Conservation (phyloP, 2,329 filamentous ascomycete species). For the Xylariaceae sp. region DNA sequence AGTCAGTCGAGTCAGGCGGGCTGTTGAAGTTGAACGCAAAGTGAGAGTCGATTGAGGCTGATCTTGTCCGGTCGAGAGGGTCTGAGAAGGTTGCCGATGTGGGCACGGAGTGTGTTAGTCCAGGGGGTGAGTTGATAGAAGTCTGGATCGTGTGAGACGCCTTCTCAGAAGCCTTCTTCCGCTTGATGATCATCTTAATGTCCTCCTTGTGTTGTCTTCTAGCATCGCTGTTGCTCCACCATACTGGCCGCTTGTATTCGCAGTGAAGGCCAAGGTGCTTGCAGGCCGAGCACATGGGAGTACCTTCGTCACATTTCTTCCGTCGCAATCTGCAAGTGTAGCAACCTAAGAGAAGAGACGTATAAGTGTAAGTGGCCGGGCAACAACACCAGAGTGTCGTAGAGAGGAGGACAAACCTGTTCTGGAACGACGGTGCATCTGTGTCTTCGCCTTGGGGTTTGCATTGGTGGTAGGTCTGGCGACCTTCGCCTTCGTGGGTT, state of each 20-base stretch:
- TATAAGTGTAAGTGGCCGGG: constrained; percentile 30
- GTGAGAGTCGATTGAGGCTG: constrained; percentile 75
- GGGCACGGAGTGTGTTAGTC: constrained; percentile 73
- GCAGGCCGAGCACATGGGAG: constrained; percentile 59
- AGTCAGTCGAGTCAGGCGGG: constrained; percentile 48
- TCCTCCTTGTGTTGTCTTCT: constrained; percentile 83
- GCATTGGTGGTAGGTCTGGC: constrained; percentile 48
- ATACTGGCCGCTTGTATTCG: constrained; percentile 93
- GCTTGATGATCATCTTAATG: constrained; percentile 97
- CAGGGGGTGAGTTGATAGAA: constrained; percentile 63
- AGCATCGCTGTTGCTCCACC: constrained; percentile 94
- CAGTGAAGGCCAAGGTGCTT: constrained; percentile 75
- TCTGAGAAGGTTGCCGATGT: constrained; percentile 78
- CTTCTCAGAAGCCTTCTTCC: constrained; percentile 92
- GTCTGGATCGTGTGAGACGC: constrained; percentile 53
- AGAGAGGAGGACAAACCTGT: constrained; percentile 64
- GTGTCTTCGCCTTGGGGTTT: constrained; percentile 63
- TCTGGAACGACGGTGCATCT: constrained; percentile 90
- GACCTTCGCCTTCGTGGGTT: constrained; percentile 54
- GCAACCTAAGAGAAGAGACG: constrained; percentile 45
- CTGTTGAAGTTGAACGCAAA: constrained; percentile 72
- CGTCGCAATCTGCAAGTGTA: constrained; percentile 63
- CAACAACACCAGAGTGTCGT: neutral
- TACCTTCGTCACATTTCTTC: constrained; percentile 65
- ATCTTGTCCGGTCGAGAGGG: constrained; percentile 65